Percentiles rank a stretch among this genome's conserved stretches.
Evolutionary conservation across 1,139 yeast genomes (phyloP).

Genomic region (Candida mesenterica): DNA sequence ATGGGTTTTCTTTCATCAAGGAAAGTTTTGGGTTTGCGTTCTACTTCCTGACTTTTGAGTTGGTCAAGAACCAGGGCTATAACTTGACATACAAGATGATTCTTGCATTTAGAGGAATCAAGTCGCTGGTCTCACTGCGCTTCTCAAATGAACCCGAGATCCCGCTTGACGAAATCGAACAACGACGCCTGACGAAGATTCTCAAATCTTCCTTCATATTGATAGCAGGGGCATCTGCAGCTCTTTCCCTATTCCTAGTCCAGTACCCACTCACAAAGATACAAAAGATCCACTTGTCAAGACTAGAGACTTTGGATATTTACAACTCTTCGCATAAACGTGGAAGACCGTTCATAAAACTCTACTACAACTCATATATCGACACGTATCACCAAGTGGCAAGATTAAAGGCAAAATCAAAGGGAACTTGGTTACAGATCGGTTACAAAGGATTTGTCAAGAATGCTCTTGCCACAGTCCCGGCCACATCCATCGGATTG

Average conservation of each 20-base stretch:
- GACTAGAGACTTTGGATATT: conserved; percentile 78
- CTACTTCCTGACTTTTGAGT: conserved; percentile 82
- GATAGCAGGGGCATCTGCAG: conserved; percentile 89
- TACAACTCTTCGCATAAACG: conserved; percentile 43
- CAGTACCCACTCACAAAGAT: conserved; percentile 82
- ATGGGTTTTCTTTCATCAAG: conserved; percentile 68
- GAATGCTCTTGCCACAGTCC: conserved; percentile 74
- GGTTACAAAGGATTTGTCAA: conserved; percentile 75
- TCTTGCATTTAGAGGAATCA: conserved; percentile 45
- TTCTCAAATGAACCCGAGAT: neutral
- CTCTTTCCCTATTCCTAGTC: conserved; percentile 68
- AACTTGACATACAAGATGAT: conserved; percentile 58
- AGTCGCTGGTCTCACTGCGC: conserved; percentile 10
- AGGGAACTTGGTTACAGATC: conserved; percentile 59
- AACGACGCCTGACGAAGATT: conserved; percentile 45
- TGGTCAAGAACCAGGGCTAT: conserved; percentile 69
- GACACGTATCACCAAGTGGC: conserved; percentile 66
- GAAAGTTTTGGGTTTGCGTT: conserved; percentile 86
- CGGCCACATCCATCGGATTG: conserved; percentile 84
- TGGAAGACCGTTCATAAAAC: conserved; percentile 40
- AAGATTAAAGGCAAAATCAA: conserved; percentile 53
- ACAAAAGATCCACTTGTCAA: conserved; percentile 74
- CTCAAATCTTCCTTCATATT: conserved; percentile 71
- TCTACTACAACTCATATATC: conserved; percentile 67
- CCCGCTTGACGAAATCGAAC: conserved; percentile 32